Conservation (phyloP, 805 yeast genomes). For the Lachancea mirantina region DNA sequence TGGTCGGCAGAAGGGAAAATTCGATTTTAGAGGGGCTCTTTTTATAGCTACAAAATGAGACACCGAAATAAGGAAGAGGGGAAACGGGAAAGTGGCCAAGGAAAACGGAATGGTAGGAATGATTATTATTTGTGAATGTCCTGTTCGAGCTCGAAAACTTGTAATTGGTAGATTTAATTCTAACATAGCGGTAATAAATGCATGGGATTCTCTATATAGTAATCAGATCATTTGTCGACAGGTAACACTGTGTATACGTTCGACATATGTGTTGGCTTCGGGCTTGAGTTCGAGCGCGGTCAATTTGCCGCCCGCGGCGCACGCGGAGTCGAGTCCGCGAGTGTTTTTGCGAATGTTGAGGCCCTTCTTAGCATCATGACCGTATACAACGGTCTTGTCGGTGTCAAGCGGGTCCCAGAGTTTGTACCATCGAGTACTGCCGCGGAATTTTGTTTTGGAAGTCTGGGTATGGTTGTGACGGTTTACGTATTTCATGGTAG, state of each 20-base stretch:
- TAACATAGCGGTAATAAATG: no score
- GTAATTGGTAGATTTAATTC: no score
- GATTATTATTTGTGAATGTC: no score
- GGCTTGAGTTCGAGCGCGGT: slow-evolving; percentile 41
- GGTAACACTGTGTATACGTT: slow-evolving; percentile 11
- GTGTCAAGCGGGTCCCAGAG: slow-evolving; percentile 38
- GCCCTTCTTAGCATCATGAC: slow-evolving; percentile 83
- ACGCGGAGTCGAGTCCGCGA: slow-evolving; percentile 76
- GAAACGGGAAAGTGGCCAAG: no score
- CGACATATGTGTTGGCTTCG: slow-evolving; percentile 7
- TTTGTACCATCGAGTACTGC: slow-evolving; percentile 48
- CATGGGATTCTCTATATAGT: no score
- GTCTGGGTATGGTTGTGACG: slow-evolving; percentile 52
- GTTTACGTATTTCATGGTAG: slow-evolving; percentile 63
- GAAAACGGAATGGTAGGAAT: no score
- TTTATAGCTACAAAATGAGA: no score
- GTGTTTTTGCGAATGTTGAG: slow-evolving; percentile 57
- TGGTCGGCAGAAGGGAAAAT: no score
- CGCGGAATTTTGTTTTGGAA: slow-evolving; percentile 20
- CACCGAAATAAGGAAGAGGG: no score
- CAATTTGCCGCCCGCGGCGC: slow-evolving; percentile 67
- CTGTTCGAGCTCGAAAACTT: no score
- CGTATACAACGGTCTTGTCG: slow-evolving; percentile 56
- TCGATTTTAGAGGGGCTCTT: no score
- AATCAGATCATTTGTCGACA: slow-evolving; percentile 7